phyloP scores from a whole-genome alignment of 345 rosid genomes.

The Ailanthus altissimus region DNA sequence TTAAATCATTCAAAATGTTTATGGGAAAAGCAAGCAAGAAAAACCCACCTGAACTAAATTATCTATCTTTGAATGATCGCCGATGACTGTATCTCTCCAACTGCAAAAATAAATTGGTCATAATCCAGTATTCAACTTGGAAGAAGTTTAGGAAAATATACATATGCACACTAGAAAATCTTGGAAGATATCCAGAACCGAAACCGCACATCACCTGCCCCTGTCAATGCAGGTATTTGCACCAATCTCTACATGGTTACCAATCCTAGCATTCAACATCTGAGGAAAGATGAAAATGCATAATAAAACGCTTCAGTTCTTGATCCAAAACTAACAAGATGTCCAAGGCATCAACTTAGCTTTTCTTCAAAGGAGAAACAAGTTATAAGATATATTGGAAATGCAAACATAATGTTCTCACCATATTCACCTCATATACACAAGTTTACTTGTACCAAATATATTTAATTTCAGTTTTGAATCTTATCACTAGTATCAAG shows the following conservation, averaged over 20 bases:
- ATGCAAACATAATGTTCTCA: background rate
- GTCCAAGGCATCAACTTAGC: background rate
- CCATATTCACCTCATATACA: background rate
- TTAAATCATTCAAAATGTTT: background rate
- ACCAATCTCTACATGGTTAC: constrained; percentile 78
- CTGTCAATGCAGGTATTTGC: constrained; percentile 86
- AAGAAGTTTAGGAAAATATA: constrained; percentile 1
- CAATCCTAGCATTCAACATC: constrained; percentile 65
- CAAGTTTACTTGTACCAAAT: background rate
- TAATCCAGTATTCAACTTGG: constrained; percentile 9
- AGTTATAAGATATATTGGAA: background rate
- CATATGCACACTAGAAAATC: background rate
- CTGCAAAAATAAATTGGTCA: constrained; percentile 44
- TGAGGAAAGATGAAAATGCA: constrained; percentile 21
- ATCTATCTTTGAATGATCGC: constrained; percentile 79
- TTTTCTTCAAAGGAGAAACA: background rate
- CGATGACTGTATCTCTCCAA: constrained; percentile 84
- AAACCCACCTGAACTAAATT: constrained; percentile 75
- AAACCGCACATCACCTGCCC: constrained; percentile 66
- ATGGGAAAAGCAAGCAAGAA: constrained; percentile 4
- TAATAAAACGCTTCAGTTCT: constrained; percentile 1
- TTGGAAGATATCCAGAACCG: constrained; percentile 4
- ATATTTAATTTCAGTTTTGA: background rate
- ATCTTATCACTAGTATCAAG: background rate
- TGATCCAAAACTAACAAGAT: constrained; percentile 2